Base-by-base conservation (phyloP, 305 asterid genomes). In the Solanum hybrid region DNA sequence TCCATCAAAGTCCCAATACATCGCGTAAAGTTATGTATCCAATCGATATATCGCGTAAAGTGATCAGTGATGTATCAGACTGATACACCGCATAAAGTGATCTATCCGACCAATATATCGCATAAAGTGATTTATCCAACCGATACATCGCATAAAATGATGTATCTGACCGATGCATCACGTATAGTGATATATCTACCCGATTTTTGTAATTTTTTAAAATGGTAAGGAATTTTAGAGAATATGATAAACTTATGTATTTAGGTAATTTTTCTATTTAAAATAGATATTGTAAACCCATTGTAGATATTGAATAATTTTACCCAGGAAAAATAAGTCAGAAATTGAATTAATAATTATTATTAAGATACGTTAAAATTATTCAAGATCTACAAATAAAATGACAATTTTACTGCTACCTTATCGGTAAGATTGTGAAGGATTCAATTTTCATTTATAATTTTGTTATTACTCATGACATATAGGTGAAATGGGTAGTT, bases 201-300 rank as follows among this genome's bases (percentile, higher is more conserved):
- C 9, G 0, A 51, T 15, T 57, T 57, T 57, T 17, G 24, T 57
- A 57, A 51, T 1, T 51, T 51, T 51, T 51, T 51, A 0, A 17
- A 57, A 17, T 51, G 68, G 0, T 57, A 2, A 15, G 0, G 0
- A 2, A 0, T 51, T 51, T 51, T 2, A 57, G 68, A 6, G 0
- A 17, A 57, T 57, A 57, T 57, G 68, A 57, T 57, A 6, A 51
- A 51, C 5, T 51, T 6, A 1, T 15, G 8, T 15, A 51, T 51
- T 6, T 51, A 51, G 68, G 22, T 6, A 6, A 2, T 17, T 57
- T 57, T 57, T 57, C 7, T 15, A 57, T 6, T 57, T 57, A 2
- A 57, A 57, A 17, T 57, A 7, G 24, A 57, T 0, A 17, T 57
- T 17, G 10, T 57, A 57, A 57, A 57, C 0, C 24, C 24, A 57